A percentile compares a stretch with the other conserved stretches of the same genome.
Conservation (phyloP, 2,329 filamentous ascomycete genomes). For the Aspergillus tubingensis region DNA sequence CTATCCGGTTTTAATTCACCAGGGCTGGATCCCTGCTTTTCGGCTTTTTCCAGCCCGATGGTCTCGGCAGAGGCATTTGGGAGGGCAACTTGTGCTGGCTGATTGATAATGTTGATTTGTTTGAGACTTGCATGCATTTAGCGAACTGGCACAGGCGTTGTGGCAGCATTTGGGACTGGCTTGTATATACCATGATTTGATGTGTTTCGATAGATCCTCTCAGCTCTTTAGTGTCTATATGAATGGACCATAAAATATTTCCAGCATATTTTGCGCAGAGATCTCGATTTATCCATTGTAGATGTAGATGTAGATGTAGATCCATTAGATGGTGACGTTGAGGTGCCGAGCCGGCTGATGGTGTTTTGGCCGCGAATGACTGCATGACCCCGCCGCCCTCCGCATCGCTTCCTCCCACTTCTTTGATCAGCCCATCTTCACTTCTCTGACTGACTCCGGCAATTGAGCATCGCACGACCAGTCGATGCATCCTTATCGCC, state of each 20-base stretch:
- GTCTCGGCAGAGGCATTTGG: slow-evolving; percentile 22
- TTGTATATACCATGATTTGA: slow-evolving; percentile 11
- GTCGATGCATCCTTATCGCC: not conserved
- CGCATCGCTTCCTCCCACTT: not conserved
- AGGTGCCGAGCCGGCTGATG: not conserved
- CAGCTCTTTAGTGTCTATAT: slow-evolving; percentile 6
- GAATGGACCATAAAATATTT: not conserved
- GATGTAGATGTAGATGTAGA: not conserved
- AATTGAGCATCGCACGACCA: not conserved
- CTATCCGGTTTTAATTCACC: slow-evolving; percentile 26
- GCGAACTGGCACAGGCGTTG: slow-evolving; percentile 26
- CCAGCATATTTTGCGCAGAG: not conserved
- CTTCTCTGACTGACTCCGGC: not conserved
- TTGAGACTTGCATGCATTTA: slow-evolving; percentile 25
- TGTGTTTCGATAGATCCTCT: slow-evolving; percentile 20
- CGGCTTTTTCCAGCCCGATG: slow-evolving; percentile 29
- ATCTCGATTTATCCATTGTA: too few relatives aligned
- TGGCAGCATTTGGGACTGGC: slow-evolving; percentile 4
- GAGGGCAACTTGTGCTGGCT: slow-evolving; percentile 27
- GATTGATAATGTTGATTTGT: slow-evolving; percentile 10
- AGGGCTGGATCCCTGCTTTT: slow-evolving; percentile 39
- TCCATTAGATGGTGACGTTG: not conserved
- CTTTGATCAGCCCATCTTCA: not conserved
- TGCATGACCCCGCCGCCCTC: not conserved
- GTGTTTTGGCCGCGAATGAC: too few relatives aligned